These are phyloP conservation scores for Lipomyces kockii DNA, from an alignment of 805 yeast species.

Conservation along the genomic window DNA sequence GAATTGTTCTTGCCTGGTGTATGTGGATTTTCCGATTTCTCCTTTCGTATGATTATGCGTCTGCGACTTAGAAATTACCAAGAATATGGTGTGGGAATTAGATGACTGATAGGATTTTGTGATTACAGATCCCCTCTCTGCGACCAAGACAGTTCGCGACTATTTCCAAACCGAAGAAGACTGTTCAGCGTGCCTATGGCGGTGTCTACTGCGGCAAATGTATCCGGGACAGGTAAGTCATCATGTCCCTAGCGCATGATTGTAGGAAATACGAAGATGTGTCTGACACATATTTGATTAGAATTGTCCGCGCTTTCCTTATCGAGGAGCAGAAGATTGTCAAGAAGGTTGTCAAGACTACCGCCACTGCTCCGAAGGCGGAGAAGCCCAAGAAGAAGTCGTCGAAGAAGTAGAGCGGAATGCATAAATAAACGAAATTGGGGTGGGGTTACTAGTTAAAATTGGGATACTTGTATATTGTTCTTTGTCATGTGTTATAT, in stretches of 20 bases:
- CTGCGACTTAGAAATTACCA: background rate
- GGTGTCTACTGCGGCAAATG: slow-evolving; percentile 97
- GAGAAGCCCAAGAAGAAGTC: slow-evolving; percentile 48
- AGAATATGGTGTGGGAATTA: background rate
- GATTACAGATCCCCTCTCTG: slow-evolving; percentile 65
- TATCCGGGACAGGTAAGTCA: slow-evolving; percentile 73
- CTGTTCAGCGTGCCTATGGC: slow-evolving; percentile 99
- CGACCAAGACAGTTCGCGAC: slow-evolving; percentile 98
- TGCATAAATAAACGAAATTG: background rate
- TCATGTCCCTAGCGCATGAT: background rate
- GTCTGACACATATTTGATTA: slow-evolving; percentile 40
- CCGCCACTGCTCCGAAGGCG: slow-evolving; percentile 80
- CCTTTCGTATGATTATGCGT: background rate
- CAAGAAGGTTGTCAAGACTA: slow-evolving; percentile 98
- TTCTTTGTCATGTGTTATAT: background rate
- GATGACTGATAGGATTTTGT: background rate
- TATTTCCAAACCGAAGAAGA: slow-evolving; percentile 94
- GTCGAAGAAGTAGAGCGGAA: slow-evolving; percentile 26
- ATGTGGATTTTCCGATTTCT: slow-evolving; percentile 9
- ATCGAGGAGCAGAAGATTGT: slow-evolving; percentile 99
- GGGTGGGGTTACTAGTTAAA: background rate
- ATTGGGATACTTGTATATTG: slow-evolving; percentile 7
- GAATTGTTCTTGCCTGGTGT: slow-evolving; percentile 75
- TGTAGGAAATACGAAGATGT: background rate
- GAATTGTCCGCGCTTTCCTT: slow-evolving; percentile 99